Evolutionary conservation across 116 monocot species (phyloP).

Genomic region (Posidonia oceanica): DNA sequence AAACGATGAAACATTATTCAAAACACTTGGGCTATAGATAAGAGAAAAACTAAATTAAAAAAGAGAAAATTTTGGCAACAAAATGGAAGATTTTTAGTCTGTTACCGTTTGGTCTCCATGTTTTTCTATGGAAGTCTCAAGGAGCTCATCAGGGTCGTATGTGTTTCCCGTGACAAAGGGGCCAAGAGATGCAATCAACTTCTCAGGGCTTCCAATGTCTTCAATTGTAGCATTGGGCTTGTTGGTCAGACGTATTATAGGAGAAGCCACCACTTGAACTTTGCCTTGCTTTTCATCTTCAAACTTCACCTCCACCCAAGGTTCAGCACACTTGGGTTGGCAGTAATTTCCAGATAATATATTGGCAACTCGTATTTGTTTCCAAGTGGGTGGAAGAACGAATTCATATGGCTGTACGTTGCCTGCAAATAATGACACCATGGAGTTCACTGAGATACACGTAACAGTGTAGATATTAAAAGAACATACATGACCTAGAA

Average conservation of each 20-base stretch:
- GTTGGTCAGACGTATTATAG: slow-evolving; percentile 83
- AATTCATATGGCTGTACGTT: slow-evolving; percentile 93
- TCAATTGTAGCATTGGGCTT: slow-evolving; percentile 90
- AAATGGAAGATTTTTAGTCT: background rate
- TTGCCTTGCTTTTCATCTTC: slow-evolving; percentile 94
- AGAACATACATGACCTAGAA: background rate
- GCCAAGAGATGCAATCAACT: slow-evolving; percentile 82
- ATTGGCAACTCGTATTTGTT: slow-evolving; percentile 85
- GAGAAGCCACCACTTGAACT: slow-evolving; percentile 91
- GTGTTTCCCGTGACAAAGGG: slow-evolving; percentile 93
- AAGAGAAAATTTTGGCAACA: no score
- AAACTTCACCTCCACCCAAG: slow-evolving; percentile 98
- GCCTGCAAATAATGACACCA: slow-evolving; percentile 26
- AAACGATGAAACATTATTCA: no score
- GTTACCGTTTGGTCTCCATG: slow-evolving; percentile 71
- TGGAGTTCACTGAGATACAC: background rate
- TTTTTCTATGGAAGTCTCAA: slow-evolving; percentile 63
- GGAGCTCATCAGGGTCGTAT: slow-evolving; percentile 78
- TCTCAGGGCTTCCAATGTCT: slow-evolving; percentile 93
- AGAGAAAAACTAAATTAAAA: no score
- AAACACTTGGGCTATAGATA: no score
- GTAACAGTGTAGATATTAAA: background rate
- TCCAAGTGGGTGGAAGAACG: slow-evolving; percentile 82
- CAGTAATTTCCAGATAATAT: slow-evolving; percentile 99
- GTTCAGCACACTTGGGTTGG: slow-evolving; percentile 98